These are phyloP conservation scores for Umbelopsis isabellina DNA, from an alignment of 192 early-diverging fungal species.

Conservation along the genomic window DNA sequence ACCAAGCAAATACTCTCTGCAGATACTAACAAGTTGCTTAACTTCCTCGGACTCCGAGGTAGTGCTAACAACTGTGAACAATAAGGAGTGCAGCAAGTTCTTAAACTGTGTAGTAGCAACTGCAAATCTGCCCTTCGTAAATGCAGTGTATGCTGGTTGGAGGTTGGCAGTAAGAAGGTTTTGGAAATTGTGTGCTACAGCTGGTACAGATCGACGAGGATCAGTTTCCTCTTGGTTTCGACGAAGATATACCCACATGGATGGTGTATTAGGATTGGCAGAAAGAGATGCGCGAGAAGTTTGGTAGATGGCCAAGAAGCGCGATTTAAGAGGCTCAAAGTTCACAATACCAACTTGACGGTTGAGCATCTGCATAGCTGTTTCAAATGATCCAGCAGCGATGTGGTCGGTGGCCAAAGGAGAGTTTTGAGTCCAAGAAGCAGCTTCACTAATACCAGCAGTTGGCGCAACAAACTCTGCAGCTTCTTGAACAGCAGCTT, in stretches of 20 bases:
- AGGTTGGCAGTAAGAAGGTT: slow-evolving; percentile 65
- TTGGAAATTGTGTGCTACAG: slow-evolving; percentile 58
- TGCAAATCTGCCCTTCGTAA: slow-evolving; percentile 81
- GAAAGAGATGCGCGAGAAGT: slow-evolving; percentile 68
- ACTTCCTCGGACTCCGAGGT: slow-evolving; percentile 76
- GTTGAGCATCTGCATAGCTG: slow-evolving; percentile 92
- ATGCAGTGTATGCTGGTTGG: slow-evolving; percentile 84
- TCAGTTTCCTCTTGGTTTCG: slow-evolving; percentile 63
- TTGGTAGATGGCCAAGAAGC: slow-evolving; percentile 85
- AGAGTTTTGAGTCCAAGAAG: slow-evolving; percentile 86
- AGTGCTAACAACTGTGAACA: slow-evolving; percentile 74
- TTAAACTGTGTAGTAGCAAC: slow-evolving; percentile 78
- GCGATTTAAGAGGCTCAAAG: slow-evolving; percentile 90
- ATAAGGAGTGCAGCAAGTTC: slow-evolving; percentile 73
- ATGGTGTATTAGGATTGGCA: slow-evolving; percentile 60
- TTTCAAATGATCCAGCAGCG: slow-evolving; percentile 93
- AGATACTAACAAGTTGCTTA: slow-evolving; percentile 73
- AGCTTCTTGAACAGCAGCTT: slow-evolving; percentile 53
- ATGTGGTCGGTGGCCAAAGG: slow-evolving; percentile 89
- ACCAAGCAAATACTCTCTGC: slow-evolving; percentile 93
- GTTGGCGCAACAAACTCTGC: slow-evolving; percentile 75
- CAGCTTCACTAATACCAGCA: slow-evolving; percentile 70
- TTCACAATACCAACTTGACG: slow-evolving; percentile 90
- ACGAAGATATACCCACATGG: slow-evolving; percentile 70
- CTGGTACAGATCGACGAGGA: slow-evolving; percentile 61